Percentiles rank a stretch among this genome's conserved stretches.
These are phyloP conservation scores for Dactylis glomerata DNA, from an alignment of 176 grass and related monocot genomes.

Conservation along the genomic window DNA sequence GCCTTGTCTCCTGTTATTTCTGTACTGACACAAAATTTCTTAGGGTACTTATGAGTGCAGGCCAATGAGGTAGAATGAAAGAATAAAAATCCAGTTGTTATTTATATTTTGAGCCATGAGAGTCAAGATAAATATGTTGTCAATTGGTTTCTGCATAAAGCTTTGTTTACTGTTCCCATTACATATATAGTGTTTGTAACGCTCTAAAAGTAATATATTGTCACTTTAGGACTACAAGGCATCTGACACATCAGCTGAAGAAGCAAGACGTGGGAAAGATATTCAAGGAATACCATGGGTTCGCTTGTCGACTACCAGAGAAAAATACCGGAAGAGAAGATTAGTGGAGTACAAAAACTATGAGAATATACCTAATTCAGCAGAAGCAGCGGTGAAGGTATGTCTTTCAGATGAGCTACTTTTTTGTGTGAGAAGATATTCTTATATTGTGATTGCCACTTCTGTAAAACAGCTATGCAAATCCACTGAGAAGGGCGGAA, in stretches of 20 bases:
- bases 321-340: slow-evolving; percentile 62
- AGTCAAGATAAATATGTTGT: background rate
- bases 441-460: slow-evolving; percentile 19
- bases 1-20: background rate
- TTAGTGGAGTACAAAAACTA: slow-evolving; percentile 79
- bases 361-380: slow-evolving; percentile 69
- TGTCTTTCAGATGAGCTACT: background rate
- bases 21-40: background rate
- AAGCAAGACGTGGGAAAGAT: slow-evolving; percentile 78
- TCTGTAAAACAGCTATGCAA: slow-evolving; percentile 57
- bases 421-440: background rate
- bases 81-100: background rate
- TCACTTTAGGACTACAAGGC: slow-evolving; percentile 46
- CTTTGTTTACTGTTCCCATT: background rate
- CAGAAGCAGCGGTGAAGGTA: slow-evolving; percentile 61
- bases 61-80: background rate
- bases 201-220: background rate
- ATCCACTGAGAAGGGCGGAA: slow-evolving; percentile 52
- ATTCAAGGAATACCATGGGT: slow-evolving; percentile 94
- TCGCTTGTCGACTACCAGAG: slow-evolving; percentile 48
- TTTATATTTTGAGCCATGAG: background rate
- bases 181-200: background rate
- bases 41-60: background rate
- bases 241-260: slow-evolving; percentile 48
- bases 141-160: background rate